Evolutionary conservation across 75 land plant genomes (phyloP).

Genomic region (Isoetes taiwanensis): DNA sequence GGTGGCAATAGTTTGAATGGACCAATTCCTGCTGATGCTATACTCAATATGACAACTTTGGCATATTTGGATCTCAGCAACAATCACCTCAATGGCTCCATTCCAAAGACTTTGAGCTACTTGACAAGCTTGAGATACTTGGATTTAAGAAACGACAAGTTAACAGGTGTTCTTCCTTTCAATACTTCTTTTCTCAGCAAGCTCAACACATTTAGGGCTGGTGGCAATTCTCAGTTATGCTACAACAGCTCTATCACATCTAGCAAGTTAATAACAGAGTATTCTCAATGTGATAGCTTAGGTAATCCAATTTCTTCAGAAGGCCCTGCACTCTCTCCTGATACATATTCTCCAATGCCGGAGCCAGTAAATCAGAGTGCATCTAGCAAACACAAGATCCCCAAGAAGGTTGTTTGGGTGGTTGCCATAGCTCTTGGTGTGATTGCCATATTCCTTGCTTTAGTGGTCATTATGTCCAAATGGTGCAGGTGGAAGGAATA

Average conservation of each 20-base stretch:
- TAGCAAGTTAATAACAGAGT: not conserved
- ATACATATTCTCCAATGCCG: not conserved
- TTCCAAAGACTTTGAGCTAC: not conserved
- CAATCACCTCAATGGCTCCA: not conserved
- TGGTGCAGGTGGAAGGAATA: slow-evolving; percentile 3
- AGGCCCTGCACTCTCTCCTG: not conserved
- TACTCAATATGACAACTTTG: not conserved
- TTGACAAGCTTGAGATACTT: not conserved
- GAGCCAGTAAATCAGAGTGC: not conserved
- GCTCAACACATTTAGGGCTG: not conserved
- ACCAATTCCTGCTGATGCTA: not conserved
- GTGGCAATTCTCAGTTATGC: not conserved
- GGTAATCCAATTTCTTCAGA: not conserved
- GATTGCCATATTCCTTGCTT: not conserved
- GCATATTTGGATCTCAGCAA: slow-evolving; percentile 6
- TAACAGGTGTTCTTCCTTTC: not conserved
- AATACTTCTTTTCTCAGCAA: not conserved
- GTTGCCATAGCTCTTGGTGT: not conserved
- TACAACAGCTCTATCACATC: not conserved
- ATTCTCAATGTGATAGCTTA: not conserved
- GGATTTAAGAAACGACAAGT: not conserved
- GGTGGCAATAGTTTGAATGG: not conserved
- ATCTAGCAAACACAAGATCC: not conserved
- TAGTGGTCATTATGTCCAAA: not conserved
- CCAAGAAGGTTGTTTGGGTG: slow-evolving; percentile 3